phyloP scores from a whole-genome alignment of 1,139 yeast species.

The Candida labiduridarum region DNA sequence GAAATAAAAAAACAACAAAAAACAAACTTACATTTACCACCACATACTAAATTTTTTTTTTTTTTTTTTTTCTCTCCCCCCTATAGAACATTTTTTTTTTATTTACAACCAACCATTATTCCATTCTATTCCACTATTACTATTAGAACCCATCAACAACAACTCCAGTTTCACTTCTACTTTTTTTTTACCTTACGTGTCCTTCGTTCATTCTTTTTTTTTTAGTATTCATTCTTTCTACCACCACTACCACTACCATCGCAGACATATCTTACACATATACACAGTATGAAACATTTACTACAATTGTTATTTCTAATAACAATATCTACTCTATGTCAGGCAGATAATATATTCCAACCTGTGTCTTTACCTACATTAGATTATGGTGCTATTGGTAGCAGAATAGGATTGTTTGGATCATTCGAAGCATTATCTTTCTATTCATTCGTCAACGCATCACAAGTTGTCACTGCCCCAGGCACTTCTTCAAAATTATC shows the following conservation, averaged over 20 bases:
- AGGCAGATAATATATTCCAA: slow-evolving; percentile 13
- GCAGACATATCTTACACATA: neutral
- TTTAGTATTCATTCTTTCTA: neutral
- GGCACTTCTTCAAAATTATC: slow-evolving; percentile 16
- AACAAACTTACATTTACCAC: too few species aligned
- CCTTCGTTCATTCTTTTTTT: neutral
- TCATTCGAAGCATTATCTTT: slow-evolving; percentile 61
- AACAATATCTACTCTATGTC: slow-evolving; percentile 3
- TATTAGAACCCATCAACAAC: too few species aligned
- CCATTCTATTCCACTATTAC: too few species aligned
- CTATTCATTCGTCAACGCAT: slow-evolving; percentile 56
- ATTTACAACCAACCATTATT: too few species aligned
- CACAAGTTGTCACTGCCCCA: slow-evolving; percentile 27
- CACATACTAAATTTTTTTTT: too few species aligned
- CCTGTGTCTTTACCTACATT: slow-evolving; percentile 31
- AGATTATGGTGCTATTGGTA: slow-evolving; percentile 36
- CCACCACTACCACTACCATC: neutral
- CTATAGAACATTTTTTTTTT: too few species aligned
- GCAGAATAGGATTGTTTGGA: slow-evolving; percentile 64
- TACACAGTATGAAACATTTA: neutral
- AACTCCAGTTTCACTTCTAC: too few species aligned
- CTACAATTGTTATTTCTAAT: slow-evolving; percentile 1
- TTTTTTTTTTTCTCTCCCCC: too few species aligned
- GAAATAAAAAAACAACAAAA: neutral
- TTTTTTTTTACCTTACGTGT: too few species aligned